Percentiles rank a stretch among this genome's conserved stretches.
These are phyloP conservation scores for Aphanoascus verrucosus DNA, from an alignment of 2,329 filamentous ascomycete genomes.

Conservation along the genomic window DNA sequence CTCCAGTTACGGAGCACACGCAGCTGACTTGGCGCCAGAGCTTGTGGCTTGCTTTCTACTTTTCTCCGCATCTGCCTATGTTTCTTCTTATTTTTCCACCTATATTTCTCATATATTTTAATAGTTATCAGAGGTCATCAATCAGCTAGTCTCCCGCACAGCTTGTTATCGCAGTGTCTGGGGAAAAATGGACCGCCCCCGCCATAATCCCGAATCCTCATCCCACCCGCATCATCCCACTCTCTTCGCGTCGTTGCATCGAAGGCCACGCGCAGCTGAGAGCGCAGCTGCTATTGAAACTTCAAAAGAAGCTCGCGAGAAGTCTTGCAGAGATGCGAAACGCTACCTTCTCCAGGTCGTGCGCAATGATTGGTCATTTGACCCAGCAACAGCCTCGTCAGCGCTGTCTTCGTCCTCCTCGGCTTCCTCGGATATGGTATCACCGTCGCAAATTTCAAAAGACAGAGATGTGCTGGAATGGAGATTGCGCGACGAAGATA, in stretches of 20 bases:
- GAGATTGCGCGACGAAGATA: slow-evolving; percentile 16
- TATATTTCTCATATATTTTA: neutral
- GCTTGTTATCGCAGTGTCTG: neutral
- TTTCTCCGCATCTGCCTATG: neutral
- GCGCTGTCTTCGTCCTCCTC: slow-evolving; percentile 5
- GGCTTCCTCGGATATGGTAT: neutral
- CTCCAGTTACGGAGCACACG: too few species aligned
- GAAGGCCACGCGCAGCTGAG: slow-evolving; percentile 18
- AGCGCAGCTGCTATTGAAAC: slow-evolving; percentile 1
- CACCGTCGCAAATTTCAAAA: neutral
- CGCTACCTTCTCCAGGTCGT: slow-evolving; percentile 31
- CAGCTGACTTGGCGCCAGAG: neutral
- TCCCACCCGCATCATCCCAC: slow-evolving; percentile 9
- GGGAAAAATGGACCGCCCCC: slow-evolving; percentile 2
- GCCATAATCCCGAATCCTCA: slow-evolving; percentile 4
- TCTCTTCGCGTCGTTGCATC: slow-evolving; percentile 18
- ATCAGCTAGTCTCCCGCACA: neutral
- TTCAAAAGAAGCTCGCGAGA: slow-evolving; percentile 27
- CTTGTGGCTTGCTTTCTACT: neutral
- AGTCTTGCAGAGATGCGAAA: slow-evolving; percentile 34
- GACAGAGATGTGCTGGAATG: slow-evolving; percentile 15
- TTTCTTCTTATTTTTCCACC: neutral
- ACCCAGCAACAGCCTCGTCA: slow-evolving; percentile 14
- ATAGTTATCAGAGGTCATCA: neutral
- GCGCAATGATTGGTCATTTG: slow-evolving; percentile 35